Evolutionary conservation across 139 green algal species (phyloP), one percentile per base, ranked within the genome.

Genomic region (Coelastrella sp.): DNA sequence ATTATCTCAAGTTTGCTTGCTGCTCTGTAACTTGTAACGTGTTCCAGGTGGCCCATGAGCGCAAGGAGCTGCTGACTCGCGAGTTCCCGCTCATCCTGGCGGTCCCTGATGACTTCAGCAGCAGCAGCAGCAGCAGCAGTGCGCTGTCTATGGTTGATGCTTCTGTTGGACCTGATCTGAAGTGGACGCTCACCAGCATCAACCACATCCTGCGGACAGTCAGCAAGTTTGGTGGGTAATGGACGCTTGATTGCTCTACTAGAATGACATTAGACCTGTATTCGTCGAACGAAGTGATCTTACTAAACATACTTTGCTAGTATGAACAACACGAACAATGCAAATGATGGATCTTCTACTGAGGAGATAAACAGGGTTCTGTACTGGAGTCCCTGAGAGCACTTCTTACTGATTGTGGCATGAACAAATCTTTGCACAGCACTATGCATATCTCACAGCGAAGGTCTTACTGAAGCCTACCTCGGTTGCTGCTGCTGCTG

Each of bases 181-280:
- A 60, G 24, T 87, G 81, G 81, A 87, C 60, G 6, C 61, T 87
- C 10, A 87, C 17, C n/a, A 76, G 61, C 24, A 73, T 87, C 60
- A 87, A 87, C 81, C 81, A 87, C 24, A 65, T 87, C 59, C 61
- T 87, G 22, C 15, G 81, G 8, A 87, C 81, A 49, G 81, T 73
- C 6, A 73, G 59, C n/a, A 76, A 76, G 81, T 83, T 24, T n/a
- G 78, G 25, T 57, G 24, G 8, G 74, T 57, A 7, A 9, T 19
- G 74, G 9, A 19, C n/a, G n/a, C n/a, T n/a, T n/a, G n/a, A n/a
- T n/a, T n/a, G n/a, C n/a, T n/a, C n/a, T n/a, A n/a, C n/a, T n/a
- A n/a, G n/a, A n/a, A n/a, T n/a, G n/a, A n/a, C n/a, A n/a, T n/a
- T n/a, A n/a, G n/a, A n/a, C n/a, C n/a, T n/a, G n/a, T n/a, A n/a